Conservation (phyloP, 805 yeast genomes). For the Blastobotrys americana region DNA sequence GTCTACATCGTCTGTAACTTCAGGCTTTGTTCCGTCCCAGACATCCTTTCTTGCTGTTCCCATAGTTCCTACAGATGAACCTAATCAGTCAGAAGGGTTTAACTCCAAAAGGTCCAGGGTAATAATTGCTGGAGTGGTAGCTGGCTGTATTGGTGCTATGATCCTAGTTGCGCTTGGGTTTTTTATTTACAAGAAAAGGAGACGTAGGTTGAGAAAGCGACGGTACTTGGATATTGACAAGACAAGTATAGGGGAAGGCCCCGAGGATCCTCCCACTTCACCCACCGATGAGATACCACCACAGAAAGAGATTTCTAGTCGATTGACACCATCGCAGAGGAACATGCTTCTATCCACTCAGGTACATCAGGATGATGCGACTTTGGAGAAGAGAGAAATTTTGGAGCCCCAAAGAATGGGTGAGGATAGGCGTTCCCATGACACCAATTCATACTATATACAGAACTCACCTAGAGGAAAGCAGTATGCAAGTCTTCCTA, state of each 20-base stretch:
- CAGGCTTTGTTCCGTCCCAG: background rate
- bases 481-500: no score
- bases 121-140: background rate
- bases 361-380: no score
- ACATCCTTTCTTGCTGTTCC: background rate
- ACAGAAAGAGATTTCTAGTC: no score
- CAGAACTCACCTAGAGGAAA: no score
- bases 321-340: no score
- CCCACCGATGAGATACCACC: background rate
- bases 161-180: background rate
- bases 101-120: conserved; percentile 1
- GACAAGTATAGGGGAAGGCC: background rate
- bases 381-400: no score
- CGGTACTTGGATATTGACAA: background rate
- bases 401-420: no score
- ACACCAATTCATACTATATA: no score
- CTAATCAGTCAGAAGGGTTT: background rate
- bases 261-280: background rate
- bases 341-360: no score
- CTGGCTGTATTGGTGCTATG: background rate
- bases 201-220: background rate
- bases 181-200: background rate
- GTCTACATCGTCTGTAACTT: background rate
- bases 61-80: background rate
- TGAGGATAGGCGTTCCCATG: no score